phyloP scores from a whole-genome alignment of 1,284 basidiomycete species.

The Malassezia nana region DNA sequence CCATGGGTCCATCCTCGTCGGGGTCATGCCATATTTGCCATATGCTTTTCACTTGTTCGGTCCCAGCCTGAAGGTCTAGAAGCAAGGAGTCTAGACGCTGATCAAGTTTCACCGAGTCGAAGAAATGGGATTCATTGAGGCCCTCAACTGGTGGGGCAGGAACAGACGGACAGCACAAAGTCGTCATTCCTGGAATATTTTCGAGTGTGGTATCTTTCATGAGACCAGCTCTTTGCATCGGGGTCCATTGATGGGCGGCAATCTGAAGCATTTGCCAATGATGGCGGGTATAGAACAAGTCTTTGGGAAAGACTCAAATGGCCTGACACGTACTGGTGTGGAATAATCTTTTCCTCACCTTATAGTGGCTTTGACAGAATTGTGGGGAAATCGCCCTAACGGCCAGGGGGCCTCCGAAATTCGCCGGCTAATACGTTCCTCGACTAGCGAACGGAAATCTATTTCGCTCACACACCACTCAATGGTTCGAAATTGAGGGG shows the following conservation, averaged over 20 bases:
- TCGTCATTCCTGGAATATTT: background rate
- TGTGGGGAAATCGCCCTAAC: background rate
- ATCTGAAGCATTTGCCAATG: too few species aligned
- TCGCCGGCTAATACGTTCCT: background rate
- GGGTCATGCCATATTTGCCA: conserved; percentile 13
- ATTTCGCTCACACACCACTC: background rate
- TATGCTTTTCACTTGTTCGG: conserved; percentile 6
- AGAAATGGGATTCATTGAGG: background rate
- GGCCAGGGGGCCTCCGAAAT: background rate
- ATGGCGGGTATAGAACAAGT: background rate
- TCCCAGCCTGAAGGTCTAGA: conserved; percentile 3
- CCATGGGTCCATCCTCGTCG: background rate
- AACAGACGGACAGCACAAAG: background rate
- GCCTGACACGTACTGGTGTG: background rate
- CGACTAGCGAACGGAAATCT: background rate
- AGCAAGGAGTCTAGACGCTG: conserved; percentile 7
- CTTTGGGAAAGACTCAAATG: background rate
- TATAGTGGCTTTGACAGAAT: background rate
- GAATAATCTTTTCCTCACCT: background rate
- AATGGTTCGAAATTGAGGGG: too few species aligned
- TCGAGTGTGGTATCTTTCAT: background rate
- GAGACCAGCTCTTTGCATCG: background rate
- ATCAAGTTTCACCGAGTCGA: conserved; percentile 1
- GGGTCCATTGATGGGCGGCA: background rate
- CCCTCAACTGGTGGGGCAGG: background rate